phyloP scores from a whole-genome alignment of 495 filamentous ascomycete genomes.

The Chaetomium cochliodes region DNA sequence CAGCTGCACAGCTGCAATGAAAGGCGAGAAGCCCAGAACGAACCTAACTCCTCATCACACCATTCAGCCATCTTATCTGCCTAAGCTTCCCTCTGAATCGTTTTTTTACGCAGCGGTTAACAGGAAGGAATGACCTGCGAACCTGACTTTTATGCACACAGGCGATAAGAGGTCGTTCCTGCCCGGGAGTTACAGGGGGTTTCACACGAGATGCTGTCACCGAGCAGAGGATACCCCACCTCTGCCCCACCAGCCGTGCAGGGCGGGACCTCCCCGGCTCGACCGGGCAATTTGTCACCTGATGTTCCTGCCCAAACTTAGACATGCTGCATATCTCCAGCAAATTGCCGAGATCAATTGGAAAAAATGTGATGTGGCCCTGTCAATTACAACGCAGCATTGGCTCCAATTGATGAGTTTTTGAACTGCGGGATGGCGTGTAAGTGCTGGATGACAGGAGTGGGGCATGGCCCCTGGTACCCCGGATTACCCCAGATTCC shows the following conservation, averaged over 20 bases:
- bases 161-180: neutral
- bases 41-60: too few relatives aligned
- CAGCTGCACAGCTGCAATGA: neutral
- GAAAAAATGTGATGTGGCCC: neutral
- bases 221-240: slow-evolving; percentile 11
- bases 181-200: neutral
- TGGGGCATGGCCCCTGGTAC: slow-evolving; percentile 22
- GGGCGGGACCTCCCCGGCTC: slow-evolving; percentile 1
- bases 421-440: neutral
- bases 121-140: too few relatives aligned
- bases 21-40: neutral
- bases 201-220: slow-evolving; percentile 5
- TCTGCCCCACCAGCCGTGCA: slow-evolving; percentile 5
- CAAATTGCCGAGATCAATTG: neutral
- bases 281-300: slow-evolving; percentile 4
- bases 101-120: too few relatives aligned
- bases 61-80: too few relatives aligned
- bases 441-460: neutral
- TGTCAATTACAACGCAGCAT: neutral
- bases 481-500: slow-evolving; percentile 31
- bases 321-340: neutral
- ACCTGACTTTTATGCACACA: too few relatives aligned
- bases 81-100: too few relatives aligned
- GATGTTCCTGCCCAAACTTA: neutral
- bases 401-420: neutral